phyloP scores from a whole-genome alignment of 1,284 basidiomycete genomes.

The Austroboletus rostrupii region DNA sequence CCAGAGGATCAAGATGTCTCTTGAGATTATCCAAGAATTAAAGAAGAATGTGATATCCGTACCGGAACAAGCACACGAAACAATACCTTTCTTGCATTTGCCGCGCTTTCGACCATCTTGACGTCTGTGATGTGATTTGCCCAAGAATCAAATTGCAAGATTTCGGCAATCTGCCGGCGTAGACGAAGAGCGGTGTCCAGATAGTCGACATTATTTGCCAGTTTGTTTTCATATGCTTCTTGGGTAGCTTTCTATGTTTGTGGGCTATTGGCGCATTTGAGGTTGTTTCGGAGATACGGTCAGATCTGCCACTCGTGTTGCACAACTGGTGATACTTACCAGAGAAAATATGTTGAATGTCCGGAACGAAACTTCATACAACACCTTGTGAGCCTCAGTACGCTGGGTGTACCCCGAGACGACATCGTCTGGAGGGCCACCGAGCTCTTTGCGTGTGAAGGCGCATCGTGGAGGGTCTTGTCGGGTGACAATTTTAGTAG shows the following conservation, averaged over 20 bases:
- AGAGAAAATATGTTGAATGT: constrained; percentile 75
- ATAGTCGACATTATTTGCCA: constrained; percentile 66
- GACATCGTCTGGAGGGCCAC: constrained; percentile 75
- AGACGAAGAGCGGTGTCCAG: constrained; percentile 63
- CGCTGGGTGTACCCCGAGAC: constrained; percentile 70
- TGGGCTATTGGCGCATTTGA: constrained; percentile 72
- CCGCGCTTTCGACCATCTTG: constrained; percentile 73
- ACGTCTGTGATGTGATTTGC: constrained; percentile 77
- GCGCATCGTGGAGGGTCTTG: constrained; percentile 69
- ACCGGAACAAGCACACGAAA: neutral
- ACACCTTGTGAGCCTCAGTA: constrained; percentile 48
- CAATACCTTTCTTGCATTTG: constrained; percentile 49
- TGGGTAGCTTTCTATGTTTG: constrained; percentile 62
- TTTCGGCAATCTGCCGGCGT: constrained; percentile 60
- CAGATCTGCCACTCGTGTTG: neutral
- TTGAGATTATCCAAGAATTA: constrained; percentile 73
- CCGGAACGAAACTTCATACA: constrained; percentile 55
- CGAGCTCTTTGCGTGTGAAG: constrained; percentile 70
- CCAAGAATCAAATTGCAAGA: constrained; percentile 77
- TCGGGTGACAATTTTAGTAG: constrained; percentile 73
- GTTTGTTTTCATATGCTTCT: constrained; percentile 63
- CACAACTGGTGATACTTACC: constrained; percentile 36
- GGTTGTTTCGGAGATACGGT: constrained; percentile 38
- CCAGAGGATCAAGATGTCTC: constrained; percentile 69
- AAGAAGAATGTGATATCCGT: neutral